Base-by-base conservation (phyloP, 768 basidiomycete genomes). In the Trametes maxima region DNA sequence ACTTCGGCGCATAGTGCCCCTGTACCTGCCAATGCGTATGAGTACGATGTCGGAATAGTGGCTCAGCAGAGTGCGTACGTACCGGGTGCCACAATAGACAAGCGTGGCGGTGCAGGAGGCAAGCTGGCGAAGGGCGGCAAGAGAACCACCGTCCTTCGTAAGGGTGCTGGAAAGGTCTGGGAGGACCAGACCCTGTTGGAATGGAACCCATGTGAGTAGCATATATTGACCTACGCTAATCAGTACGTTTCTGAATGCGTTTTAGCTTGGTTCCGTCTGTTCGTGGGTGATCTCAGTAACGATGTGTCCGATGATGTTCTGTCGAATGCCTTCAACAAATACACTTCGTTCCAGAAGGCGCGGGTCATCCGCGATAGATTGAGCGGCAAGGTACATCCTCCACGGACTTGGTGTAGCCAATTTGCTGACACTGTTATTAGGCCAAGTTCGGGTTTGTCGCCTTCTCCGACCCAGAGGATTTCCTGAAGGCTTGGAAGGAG, bases 401-500 rank as follows among this genome's bases (percentile, higher is more conserved):
- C 0, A 13, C 33, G 28, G 17, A 22, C 39, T 5, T 64, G 19
- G 14, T 42, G 62, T 3, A 65, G 36, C 60, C 55, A 39, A 54
- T 4, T 53, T 64, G 24, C 65, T 22, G 33, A 35, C 44, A 51
- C n/a, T 24, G 14, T 55, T 21, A 65, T 1, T 57, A 96, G 94
- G 95, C 96, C 0, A 97, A 93, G 74, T 99, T 88, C 70, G 97
- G 95, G 3, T 99, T 99, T 70, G 94, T 98, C 25, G 94, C 94
- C 1, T 99, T 98, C 75, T 93, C 92, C 45, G 97, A 98, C 70
- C 97, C 97, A 0, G 97, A 99, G 76, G 97, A 99, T 73, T 98
- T 98, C 74, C 74, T 99, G 58, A 95, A 87, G 72, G 96, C 96
- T 17, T 99, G 96, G 96, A 98, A 98, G 73, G 95, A 98, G 74